A percentile compares a stretch with the other conserved stretches of the same genome.
Conservation (phyloP, 768 basidiomycete genomes). For the Exsudoporus frostii region DNA sequence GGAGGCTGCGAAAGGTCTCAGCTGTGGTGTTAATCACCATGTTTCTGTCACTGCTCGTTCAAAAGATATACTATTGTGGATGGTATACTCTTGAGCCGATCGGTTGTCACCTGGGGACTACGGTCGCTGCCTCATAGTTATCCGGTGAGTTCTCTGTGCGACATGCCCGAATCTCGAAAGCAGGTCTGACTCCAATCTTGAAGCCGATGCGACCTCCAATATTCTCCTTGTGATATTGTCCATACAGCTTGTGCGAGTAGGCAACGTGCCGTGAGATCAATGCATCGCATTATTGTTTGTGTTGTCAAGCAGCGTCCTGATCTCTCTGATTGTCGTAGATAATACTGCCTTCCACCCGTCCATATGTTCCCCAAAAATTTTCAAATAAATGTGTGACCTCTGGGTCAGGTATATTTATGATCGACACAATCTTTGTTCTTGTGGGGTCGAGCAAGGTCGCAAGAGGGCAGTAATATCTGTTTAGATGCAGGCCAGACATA, state of each 20-base stretch:
- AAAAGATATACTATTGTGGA: neutral
- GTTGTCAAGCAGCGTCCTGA: neutral
- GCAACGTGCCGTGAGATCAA: neutral
- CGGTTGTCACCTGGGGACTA: neutral
- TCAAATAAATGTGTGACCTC: neutral
- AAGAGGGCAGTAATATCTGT: neutral
- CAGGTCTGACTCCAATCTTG: neutral
- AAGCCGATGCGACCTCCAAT: neutral
- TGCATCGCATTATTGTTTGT: neutral
- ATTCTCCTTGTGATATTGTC: neutral
- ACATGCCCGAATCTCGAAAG: neutral
- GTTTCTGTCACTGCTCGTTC: neutral
- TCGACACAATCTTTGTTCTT: neutral
- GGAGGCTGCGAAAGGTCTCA: neutral
- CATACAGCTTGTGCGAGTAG: neutral
- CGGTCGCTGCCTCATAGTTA: neutral
- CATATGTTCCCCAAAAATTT: neutral
- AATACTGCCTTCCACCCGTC: neutral
- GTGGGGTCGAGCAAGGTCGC: neutral
- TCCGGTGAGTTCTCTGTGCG: neutral
- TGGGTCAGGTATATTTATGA: neutral
- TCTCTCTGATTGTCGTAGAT: neutral
- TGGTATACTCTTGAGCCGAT: neutral
- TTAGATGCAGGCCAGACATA: neutral
- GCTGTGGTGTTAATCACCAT: neutral